Base-by-base conservation (phyloP, 345 rosid species). In the Arabidopsis arenosa region DNA sequence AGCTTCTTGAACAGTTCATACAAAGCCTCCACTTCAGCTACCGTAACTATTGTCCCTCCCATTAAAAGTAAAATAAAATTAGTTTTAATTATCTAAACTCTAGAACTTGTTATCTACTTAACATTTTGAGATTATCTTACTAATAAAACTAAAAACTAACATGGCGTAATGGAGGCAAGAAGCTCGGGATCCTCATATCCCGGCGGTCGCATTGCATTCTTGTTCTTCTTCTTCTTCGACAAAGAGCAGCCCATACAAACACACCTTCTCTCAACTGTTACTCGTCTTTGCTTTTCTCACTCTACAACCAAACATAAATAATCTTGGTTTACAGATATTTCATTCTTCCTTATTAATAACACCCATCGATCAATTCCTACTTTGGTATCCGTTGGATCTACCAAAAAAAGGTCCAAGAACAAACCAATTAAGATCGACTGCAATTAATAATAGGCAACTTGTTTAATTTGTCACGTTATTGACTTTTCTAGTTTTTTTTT, bases 1-100 rank as follows among this genome's bases (percentile, higher is more conserved):
- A 95, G 73, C 80, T 90, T 95, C 87, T 86, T 89, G 75, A 70
- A 92, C 2, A 95, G 90, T 82, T 89, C 93, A 61, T 84, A 83
- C 68, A 95, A 81, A 33, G 97, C 87, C 83, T 88, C 90, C 32
- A 95, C 97, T 85, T 95, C 96, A 62, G 71, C 82, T 35, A 86
- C 85, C 0, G 91, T 85, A 80, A 95, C 99, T 95, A 84, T 48
- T 32, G 72, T 61, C 62, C 57, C 40, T 43, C 66, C 15, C 67
- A 35, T 60, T n/a, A 21, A 67, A 59, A 28, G 44, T 40, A 14
- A 1, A 8, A 37, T 12, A 56, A 15, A 47, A 12, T 60, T 4
- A 61, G 13, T 43, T 21, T 18, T n/a, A n/a, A n/a, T n/a, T 23
- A 23, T n/a, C 35, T 36, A 33, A 76, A 68, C 23, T 40, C 41